phyloP scores from a whole-genome alignment of 371 early-diverging fungal genomes.

The Haplosporangium sp. region DNA sequence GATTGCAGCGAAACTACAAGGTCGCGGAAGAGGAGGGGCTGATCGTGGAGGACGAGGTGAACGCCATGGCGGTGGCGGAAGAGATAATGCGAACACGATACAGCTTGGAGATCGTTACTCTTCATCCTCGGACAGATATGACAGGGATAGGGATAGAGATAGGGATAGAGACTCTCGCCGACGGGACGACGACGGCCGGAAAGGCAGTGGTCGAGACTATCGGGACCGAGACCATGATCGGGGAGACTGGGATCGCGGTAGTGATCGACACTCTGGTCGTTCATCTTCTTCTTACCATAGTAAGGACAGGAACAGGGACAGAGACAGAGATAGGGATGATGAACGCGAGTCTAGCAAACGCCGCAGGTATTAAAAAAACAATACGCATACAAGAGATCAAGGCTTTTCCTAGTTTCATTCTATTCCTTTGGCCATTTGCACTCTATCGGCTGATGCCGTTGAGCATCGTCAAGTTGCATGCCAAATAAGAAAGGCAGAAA shows the following conservation, averaged over 20 bases:
- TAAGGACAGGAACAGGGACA: slow-evolving; percentile 4
- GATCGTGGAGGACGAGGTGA: slow-evolving; percentile 13
- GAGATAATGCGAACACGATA: slow-evolving; percentile 26
- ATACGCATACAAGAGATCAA: too few species aligned
- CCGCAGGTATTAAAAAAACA: slow-evolving; percentile 21
- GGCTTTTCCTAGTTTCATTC: too few species aligned
- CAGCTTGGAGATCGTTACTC: slow-evolving; percentile 16
- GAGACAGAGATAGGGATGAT: slow-evolving; percentile 17
- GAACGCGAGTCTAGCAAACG: slow-evolving; percentile 25
- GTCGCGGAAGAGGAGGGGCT: slow-evolving; percentile 12
- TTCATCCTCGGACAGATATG: slow-evolving; percentile 6
- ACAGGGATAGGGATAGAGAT: slow-evolving; percentile 14
- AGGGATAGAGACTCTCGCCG: neutral
- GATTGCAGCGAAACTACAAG: slow-evolving; percentile 29
- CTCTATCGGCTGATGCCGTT: too few species aligned
- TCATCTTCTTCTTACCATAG: slow-evolving; percentile 6
- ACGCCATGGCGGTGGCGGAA: neutral
- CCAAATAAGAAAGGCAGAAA: too few species aligned
- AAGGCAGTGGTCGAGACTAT: slow-evolving; percentile 7
- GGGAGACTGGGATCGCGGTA: slow-evolving; percentile 6
- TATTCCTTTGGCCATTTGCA: too few species aligned
- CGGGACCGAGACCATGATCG: slow-evolving; percentile 18
- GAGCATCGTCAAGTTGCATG: too few species aligned
- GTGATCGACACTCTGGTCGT: neutral
- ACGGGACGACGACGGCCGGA: slow-evolving; percentile 5